Percentiles rank a stretch among this genome's conserved stretches.
Conservation (phyloP, 805 yeast genomes). For the Candida multigemmis region DNA sequence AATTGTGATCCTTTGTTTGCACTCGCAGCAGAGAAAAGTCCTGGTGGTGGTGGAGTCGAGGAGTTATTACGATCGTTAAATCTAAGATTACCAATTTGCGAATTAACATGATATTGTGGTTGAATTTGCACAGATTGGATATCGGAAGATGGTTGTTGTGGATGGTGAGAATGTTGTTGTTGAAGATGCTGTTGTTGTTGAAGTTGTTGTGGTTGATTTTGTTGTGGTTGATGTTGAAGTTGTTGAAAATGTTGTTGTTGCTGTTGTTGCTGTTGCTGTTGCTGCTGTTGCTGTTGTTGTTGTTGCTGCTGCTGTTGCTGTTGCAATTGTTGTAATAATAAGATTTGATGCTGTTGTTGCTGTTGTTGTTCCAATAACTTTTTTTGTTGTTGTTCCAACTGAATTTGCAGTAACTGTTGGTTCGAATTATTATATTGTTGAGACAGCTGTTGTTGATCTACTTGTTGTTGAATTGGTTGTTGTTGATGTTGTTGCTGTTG, state of each 20-base stretch:
- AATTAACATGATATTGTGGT: conserved; percentile 12
- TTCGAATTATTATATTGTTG: conserved; percentile 7
- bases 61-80: conserved; percentile 26
- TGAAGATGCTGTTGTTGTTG: conserved; percentile 10
- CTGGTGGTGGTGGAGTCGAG: conserved; percentile 70
- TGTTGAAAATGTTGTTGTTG: conserved; percentile 5
- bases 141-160: conserved; percentile 4
- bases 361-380: conserved; percentile 18
- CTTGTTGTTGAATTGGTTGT: conserved; percentile 2
- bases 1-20: conserved; percentile 2
- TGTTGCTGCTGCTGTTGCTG: conserved; percentile 4
- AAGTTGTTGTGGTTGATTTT: conserved; percentile 11
- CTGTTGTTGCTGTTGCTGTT: conserved; percentile 7
- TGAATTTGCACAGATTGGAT: conserved; percentile 2
- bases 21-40: conserved; percentile 35
- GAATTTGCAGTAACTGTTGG: conserved; percentile 23
- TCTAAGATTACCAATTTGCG: conserved; percentile 17
- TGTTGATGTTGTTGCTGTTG: conserved; percentile 6
- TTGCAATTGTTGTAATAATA: no score
- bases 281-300: conserved; percentile 2
- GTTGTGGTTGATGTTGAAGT: conserved; percentile 3
- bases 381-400: conserved; percentile 20
- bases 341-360: conserved; percentile 12
- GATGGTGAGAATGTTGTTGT: conserved; percentile 5
- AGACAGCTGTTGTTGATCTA: conserved; percentile 4